Conservation (phyloP, 1,284 basidiomycete species). For the Schizophyllum commune region DNA sequence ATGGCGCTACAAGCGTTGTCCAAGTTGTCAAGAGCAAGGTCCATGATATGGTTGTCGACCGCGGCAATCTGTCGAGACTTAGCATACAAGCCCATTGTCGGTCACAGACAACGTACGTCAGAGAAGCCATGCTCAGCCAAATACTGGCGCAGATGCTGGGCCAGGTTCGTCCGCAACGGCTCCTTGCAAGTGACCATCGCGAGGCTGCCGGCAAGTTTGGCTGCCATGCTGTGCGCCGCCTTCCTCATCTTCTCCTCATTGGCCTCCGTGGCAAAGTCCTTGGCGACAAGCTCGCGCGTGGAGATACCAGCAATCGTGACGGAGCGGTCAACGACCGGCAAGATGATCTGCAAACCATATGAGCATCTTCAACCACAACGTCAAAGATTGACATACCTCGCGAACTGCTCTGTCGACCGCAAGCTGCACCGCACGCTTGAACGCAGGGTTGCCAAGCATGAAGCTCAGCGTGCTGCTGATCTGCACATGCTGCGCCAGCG, state of each 20-base stretch:
- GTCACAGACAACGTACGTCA: constrained; percentile 43
- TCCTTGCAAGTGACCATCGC: constrained; percentile 99
- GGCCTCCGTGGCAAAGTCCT: constrained; percentile 94
- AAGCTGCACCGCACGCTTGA: constrained; percentile 89
- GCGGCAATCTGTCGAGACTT: neutral
- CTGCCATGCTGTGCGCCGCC: constrained; percentile 94
- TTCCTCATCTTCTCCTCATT: constrained; percentile 89
- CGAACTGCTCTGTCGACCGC: constrained; percentile 94
- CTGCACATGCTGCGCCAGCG: constrained; percentile 66
- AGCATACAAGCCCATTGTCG: neutral
- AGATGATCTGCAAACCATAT: constrained; percentile 62
- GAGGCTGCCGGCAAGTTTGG: constrained; percentile 93
- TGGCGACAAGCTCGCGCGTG: constrained; percentile 90
- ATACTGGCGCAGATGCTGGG: constrained; percentile 80
- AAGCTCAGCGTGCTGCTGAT: constrained; percentile 71
- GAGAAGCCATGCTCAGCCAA: constrained; percentile 82
- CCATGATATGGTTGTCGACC: neutral
- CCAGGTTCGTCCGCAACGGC: constrained; percentile 88
- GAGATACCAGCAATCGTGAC: constrained; percentile 99
- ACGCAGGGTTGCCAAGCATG: constrained; percentile 71
- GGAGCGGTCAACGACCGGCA: constrained; percentile 97
- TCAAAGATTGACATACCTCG: constrained; percentile 49
- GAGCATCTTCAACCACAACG: constrained; percentile 2
- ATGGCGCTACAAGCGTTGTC: constrained; percentile 93
- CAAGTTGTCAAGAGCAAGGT: constrained; percentile 86